Base-by-base conservation (phyloP, 768 basidiomycete species). In the Goffeauzyma gilvescens region DNA sequence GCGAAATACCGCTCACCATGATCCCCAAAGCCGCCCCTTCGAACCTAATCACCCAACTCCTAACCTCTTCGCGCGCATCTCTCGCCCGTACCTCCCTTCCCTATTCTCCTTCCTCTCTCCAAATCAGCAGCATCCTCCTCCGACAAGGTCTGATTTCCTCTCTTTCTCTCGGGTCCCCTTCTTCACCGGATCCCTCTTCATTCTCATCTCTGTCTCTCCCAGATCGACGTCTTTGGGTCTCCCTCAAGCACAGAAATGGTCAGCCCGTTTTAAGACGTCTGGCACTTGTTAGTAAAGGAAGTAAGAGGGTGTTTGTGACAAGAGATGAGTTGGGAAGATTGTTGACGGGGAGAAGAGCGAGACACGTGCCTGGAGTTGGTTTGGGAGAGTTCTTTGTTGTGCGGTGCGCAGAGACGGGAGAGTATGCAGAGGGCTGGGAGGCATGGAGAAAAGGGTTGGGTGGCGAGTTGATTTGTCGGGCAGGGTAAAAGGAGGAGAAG, bases 321-420 rank as follows among this genome's bases (percentile, higher is more conserved):
- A 45, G 71, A 26, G 65, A 70, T 3, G 89, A 93, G 55, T 72
- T 98, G 36, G 66, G 75, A 31, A 64, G 77, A 17, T 69, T 96
- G 28, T 81, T 86, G 55, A 75, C 78, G 1, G 93, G 93, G 5
- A 66, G 81, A 42, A 68, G 85, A 44, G 82, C 79, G 6, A 75
- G 81, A 59, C 76, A 74, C 8, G 72, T 93, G 10, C 75, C 75
- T 46, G 85, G 89, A 0, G 68, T 96, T 41, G 78, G 79, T 0
- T 74, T 96, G 71, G 89, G 93, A 14, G 93, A 98, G 67, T 75
- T 96, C 50, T 81, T 82, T 17, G 74, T 96, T 8, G 75, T 98
- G 51, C 71, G 69, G 54, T 74, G 67, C 65, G 75, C 80, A 58
- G 67, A 80, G 48, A 46, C 45, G 13, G 42, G 49, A 7, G 45